A percentile compares a stretch with the other conserved stretches of the same genome.
These are phyloP conservation scores for Hypoxylon sp. DNA, from an alignment of 2,329 filamentous ascomycete species.

Conservation along the genomic window DNA sequence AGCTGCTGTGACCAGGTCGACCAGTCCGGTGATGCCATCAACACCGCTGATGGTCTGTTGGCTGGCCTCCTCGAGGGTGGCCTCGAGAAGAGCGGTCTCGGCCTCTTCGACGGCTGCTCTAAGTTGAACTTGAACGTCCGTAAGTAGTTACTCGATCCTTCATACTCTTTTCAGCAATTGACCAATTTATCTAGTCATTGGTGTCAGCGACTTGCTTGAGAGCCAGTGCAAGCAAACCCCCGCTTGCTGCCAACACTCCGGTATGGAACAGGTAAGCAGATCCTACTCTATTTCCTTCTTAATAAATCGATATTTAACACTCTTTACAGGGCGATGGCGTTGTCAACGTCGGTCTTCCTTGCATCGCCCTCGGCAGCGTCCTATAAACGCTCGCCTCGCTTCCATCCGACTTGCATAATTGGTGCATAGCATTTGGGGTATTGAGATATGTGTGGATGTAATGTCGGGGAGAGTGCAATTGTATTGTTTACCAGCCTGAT, in stretches of 20 bases:
- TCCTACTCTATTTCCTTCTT: no score
- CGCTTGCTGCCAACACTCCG: conserved; percentile 47
- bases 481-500: conserved; percentile 32
- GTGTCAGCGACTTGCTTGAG: conserved; percentile 42
- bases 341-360: conserved; percentile 46
- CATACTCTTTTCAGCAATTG: not conserved
- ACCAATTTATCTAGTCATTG: conserved; percentile 33
- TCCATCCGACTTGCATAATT: conserved; percentile 22
- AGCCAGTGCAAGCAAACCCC: conserved; percentile 46
- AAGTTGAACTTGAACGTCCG: conserved; percentile 42
- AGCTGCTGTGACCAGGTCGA: conserved; percentile 48
- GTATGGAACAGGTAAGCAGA: conserved; percentile 41
- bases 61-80: conserved; percentile 39
- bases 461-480: conserved; percentile 41
- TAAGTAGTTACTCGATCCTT: conserved; percentile 21
- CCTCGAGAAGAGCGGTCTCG: conserved; percentile 36
- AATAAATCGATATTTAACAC: not conserved
- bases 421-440: conserved; percentile 36
- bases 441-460: conserved; percentile 43
- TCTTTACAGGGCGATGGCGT: conserved; percentile 36
- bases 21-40: conserved; percentile 41
- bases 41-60: conserved; percentile 39
- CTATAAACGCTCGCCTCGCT: conserved; percentile 40
- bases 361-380: conserved; percentile 43
- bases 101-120: conserved; percentile 46